A percentile compares a stretch with the other conserved stretches of the same genome.
phyloP scores from a whole-genome alignment of 108 stramenopile genomes.

The Pseudonitzschia multistriata region DNA sequence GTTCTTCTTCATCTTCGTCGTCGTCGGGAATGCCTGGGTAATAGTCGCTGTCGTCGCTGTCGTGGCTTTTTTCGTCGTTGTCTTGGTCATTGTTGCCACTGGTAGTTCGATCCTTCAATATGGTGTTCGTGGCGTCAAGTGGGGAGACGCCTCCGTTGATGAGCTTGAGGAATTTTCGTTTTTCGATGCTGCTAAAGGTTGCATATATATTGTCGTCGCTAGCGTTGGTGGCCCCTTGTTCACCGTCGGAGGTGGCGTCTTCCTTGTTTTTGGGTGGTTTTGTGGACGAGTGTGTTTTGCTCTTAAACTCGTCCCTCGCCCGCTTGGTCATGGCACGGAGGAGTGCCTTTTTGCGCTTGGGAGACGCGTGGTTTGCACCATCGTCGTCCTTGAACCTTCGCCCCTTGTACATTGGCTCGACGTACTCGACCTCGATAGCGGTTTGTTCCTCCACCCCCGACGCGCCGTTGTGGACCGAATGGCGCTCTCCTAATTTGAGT shows the following conservation, averaged over 20 bases:
- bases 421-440: conserved; percentile 71
- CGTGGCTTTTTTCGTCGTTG: neutral
- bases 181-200: conserved; percentile 60
- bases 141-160: conserved; percentile 67
- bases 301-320: conserved; percentile 17
- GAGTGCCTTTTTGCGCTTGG: conserved; percentile 20
- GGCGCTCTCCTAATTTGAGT: neutral
- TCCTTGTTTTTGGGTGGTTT: conserved; percentile 18
- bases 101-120: conserved; percentile 45
- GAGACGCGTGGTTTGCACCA: neutral
- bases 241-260: neutral
- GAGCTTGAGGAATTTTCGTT: conserved; percentile 71
- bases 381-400: neutral
- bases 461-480: neutral
- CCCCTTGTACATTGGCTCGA: conserved; percentile 36
- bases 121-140: conserved; percentile 24
- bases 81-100: too few relatives aligned
- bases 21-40: neutral
- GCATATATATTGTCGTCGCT: conserved; percentile 48
- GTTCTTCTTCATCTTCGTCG: neutral
- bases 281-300: too few relatives aligned
- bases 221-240: neutral
- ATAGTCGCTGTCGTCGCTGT: conserved; percentile 1
- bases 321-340: neutral
- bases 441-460: conserved; percentile 55